A percentile compares a stretch with the other conserved stretches of the same genome.
These are phyloP conservation scores for Leucaena leucocephala DNA, from an alignment of 306 rosid genomes.

Conservation along the genomic window DNA sequence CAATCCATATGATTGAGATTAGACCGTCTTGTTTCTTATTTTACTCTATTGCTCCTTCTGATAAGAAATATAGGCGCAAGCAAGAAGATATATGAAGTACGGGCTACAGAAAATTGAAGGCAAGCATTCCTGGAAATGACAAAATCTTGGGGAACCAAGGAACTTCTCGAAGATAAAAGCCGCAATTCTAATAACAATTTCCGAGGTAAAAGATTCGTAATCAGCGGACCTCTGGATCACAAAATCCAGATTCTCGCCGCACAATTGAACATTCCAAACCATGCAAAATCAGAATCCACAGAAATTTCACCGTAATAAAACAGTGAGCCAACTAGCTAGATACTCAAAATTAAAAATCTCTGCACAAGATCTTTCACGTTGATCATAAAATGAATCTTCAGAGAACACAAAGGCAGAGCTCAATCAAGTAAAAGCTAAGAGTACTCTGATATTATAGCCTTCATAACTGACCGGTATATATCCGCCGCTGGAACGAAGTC, in stretches of 20 bases:
- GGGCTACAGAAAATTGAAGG: neutral
- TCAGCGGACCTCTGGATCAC: neutral
- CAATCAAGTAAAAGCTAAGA: constrained; percentile 10
- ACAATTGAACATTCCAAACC: neutral
- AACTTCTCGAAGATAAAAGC: neutral
- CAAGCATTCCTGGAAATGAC: neutral
- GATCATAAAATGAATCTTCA: neutral
- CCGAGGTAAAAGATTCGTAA: neutral
- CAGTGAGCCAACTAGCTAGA: neutral
- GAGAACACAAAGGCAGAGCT: neutral
- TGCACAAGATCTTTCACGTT: neutral
- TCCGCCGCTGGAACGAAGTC: neutral
- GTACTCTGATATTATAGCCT: neutral
- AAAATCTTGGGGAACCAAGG: neutral
- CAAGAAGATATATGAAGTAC: neutral
- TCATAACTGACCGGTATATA: neutral
- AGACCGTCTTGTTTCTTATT: neutral
- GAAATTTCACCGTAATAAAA: neutral
- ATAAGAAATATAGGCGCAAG: neutral
- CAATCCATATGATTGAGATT: constrained; percentile 13
- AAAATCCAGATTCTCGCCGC: neutral
- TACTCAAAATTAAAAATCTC: neutral
- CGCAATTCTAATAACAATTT: neutral
- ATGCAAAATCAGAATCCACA: neutral
- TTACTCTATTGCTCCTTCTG: neutral